These are phyloP conservation scores for Zygosaccharomyces sapae DNA, from an alignment of 1,139 yeast genomes.

Conservation along the genomic window DNA sequence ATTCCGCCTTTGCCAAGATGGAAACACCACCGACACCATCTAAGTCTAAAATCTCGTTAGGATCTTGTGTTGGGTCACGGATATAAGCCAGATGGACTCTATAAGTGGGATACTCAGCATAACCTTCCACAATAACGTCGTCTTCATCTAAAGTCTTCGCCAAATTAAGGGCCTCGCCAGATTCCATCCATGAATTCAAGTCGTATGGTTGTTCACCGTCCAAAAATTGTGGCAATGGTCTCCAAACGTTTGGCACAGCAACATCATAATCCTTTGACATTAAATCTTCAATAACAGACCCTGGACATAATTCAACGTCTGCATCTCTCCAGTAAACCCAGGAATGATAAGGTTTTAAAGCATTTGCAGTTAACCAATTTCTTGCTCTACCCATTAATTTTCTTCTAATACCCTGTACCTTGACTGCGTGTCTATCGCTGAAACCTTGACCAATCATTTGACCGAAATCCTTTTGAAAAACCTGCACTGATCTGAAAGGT, in stretches of 20 bases:
- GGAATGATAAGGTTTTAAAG: slow-evolving; percentile 78
- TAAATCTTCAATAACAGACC: slow-evolving; percentile 70
- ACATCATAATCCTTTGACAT: slow-evolving; percentile 75
- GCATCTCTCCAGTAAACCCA: slow-evolving; percentile 97
- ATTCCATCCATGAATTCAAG: slow-evolving; percentile 84
- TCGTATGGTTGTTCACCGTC: slow-evolving; percentile 82
- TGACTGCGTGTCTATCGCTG: slow-evolving; percentile 82
- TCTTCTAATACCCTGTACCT: slow-evolving; percentile 86
- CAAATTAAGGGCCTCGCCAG: slow-evolving; percentile 62
- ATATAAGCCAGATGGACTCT: slow-evolving; percentile 76
- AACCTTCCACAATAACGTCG: slow-evolving; percentile 87
- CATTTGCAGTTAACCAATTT: slow-evolving; percentile 76
- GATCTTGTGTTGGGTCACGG: slow-evolving; percentile 61
- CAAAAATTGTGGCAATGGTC: slow-evolving; percentile 73
- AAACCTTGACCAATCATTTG: slow-evolving; percentile 85
- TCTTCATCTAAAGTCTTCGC: slow-evolving; percentile 69
- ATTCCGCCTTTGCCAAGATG: slow-evolving; percentile 72
- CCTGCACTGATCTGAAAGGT: slow-evolving; percentile 73
- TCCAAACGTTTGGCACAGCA: slow-evolving; percentile 89
- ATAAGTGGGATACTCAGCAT: slow-evolving; percentile 87
- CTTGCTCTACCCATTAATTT: slow-evolving; percentile 88
- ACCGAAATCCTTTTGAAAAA: slow-evolving; percentile 80
- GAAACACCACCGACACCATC: slow-evolving; percentile 94
- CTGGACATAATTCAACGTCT: slow-evolving; percentile 80
- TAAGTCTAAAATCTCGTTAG: slow-evolving; percentile 61